Conservation (phyloP, 371 early-diverging fungal species). For the Apophysomyces variabilis region DNA sequence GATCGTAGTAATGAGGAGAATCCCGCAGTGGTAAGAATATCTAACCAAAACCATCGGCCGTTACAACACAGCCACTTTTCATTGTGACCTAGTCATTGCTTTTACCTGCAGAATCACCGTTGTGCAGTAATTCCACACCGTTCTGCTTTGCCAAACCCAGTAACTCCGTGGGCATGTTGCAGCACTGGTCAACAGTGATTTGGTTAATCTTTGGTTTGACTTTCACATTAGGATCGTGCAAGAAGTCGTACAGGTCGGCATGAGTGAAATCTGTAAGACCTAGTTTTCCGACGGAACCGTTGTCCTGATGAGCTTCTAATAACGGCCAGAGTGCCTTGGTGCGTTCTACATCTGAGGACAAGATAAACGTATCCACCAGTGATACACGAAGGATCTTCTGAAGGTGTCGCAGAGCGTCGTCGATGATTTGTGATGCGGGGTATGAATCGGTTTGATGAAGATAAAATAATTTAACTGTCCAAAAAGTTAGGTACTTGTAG, state of each 20-base stretch:
- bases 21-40: constrained; percentile 40
- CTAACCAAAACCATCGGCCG: constrained; percentile 18
- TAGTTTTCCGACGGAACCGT: constrained; percentile 22
- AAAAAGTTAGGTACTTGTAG: neutral
- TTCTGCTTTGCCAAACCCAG: constrained; percentile 50
- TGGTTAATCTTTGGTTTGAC: constrained; percentile 37
- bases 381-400: constrained; percentile 42
- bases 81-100: neutral
- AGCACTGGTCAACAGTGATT: constrained; percentile 54
- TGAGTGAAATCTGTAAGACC: constrained; percentile 32
- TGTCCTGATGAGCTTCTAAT: constrained; percentile 31
- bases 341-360: constrained; percentile 28
- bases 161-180: constrained; percentile 51
- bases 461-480: constrained; percentile 55
- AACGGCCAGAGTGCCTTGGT: constrained; percentile 43
- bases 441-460: constrained; percentile 23
- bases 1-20: constrained; percentile 40
- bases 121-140: constrained; percentile 52
- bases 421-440: constrained; percentile 31
- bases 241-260: constrained; percentile 25
- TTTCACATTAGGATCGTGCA: constrained; percentile 21
- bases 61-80: constrained; percentile 1
- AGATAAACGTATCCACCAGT: constrained; percentile 55
- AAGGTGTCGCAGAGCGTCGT: constrained; percentile 41
- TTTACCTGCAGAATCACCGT: constrained; percentile 55